A percentile compares a stretch with the other conserved stretches of the same genome.
Evolutionary conservation across 129 eudicot species (phyloP).

Genomic region (Deinandra increscens): DNA sequence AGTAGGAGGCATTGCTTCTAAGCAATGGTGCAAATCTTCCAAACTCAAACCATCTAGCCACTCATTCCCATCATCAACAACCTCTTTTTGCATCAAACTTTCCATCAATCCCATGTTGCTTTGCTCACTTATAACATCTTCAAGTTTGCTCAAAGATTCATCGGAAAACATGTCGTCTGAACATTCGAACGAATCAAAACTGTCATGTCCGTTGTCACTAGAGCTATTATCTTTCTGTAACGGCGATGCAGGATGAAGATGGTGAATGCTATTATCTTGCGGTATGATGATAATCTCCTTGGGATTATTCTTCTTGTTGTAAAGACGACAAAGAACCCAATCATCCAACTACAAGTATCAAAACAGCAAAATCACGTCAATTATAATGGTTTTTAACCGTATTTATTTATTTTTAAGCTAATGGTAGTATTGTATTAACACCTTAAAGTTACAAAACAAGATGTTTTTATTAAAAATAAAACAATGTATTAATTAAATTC

Average conservation of each 20-base stretch:
- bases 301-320: conserved; percentile 38
- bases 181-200: conserved; percentile 23
- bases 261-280: background rate
- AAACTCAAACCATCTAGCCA: conserved; percentile 32
- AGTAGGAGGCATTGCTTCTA: conserved; percentile 32
- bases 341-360: conserved; percentile 31
- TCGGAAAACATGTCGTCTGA: conserved; percentile 11
- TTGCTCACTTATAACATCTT: background rate
- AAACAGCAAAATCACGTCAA: conserved; percentile 11
- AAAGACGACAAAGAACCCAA: conserved; percentile 41
- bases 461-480: too few species aligned
- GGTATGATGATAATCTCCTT: conserved; percentile 11
- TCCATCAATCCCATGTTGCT: background rate
- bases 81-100: conserved; percentile 13
- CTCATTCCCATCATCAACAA: conserved; percentile 19
- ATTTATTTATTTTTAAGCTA: too few species aligned
- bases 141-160: background rate
- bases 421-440: too few species aligned
- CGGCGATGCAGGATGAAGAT: conserved; percentile 1
- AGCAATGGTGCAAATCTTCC: conserved; percentile 29
- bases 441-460: too few species aligned
- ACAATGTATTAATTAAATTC: too few species aligned
- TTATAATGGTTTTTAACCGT: background rate
- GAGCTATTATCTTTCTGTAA: conserved; percentile 6
- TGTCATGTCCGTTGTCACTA: conserved; percentile 25